phyloP scores from a whole-genome alignment of 108 stramenopile species.

The Fistulifera pelliculosa region DNA sequence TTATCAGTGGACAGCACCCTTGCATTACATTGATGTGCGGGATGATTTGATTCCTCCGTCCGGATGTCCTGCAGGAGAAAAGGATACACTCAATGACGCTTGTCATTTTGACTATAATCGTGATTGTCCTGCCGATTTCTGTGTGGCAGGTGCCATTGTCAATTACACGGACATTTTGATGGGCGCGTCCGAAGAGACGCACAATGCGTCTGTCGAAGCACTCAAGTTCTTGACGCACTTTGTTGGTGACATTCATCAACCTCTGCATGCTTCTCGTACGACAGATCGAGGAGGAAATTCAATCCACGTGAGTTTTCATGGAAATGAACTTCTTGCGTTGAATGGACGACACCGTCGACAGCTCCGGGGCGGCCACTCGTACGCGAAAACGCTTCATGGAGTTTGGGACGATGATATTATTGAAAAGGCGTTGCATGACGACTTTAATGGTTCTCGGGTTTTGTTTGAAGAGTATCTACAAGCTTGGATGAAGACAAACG shows the following conservation, averaged over 20 bases:
- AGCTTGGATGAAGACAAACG: not conserved
- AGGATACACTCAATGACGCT: not conserved
- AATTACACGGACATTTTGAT: conserved; percentile 29
- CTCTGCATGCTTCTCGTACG: conserved; percentile 34
- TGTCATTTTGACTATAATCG: conserved; percentile 37
- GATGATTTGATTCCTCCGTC: conserved; percentile 30
- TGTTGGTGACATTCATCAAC: conserved; percentile 64
- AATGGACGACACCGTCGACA: not conserved
- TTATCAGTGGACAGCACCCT: conserved; percentile 27
- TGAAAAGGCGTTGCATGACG: conserved; percentile 19
- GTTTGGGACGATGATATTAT: conserved; percentile 59
- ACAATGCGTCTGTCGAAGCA: not conserved
- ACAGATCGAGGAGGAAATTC: conserved; percentile 53
- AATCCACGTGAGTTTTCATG: conserved; percentile 33
- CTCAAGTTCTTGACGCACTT: conserved; percentile 59
- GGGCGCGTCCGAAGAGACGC: no score
- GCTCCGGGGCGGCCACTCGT: conserved; percentile 4
- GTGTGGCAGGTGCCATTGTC: conserved; percentile 46
- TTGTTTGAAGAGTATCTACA: conserved; percentile 23
- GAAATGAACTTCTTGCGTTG: not conserved
- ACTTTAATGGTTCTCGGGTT: conserved; percentile 20
- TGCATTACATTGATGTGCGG: conserved; percentile 53
- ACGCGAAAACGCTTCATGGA: conserved; percentile 40
- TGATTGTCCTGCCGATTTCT: conserved; percentile 39
- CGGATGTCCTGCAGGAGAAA: conserved; percentile 24